Conservation (phyloP, 805 yeast species). For the Maudiozyma barnettii region DNA sequence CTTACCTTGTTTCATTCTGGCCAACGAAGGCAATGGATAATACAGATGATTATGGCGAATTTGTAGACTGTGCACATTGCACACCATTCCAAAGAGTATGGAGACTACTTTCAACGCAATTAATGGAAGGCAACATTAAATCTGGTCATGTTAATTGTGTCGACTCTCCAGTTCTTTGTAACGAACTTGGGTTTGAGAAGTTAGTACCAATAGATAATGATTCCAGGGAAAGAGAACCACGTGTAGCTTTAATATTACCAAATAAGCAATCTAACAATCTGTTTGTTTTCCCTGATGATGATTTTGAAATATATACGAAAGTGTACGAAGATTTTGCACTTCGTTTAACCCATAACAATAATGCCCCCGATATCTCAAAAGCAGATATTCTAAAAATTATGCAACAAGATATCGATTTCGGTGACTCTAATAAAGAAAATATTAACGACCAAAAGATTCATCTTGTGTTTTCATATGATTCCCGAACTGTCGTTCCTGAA, state of each 20-base stretch:
- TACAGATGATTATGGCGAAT: slow-evolving; percentile 29
- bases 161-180: slow-evolving; percentile 42
- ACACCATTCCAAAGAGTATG: slow-evolving; percentile 44
- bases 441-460: slow-evolving; percentile 27
- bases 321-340: slow-evolving; percentile 37
- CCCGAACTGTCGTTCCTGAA: slow-evolving; percentile 40
- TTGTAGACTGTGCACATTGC: slow-evolving; percentile 40
- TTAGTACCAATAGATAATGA: slow-evolving; percentile 18
- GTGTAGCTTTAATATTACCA: slow-evolving; percentile 45
- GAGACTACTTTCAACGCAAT: slow-evolving; percentile 45
- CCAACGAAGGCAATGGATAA: slow-evolving; percentile 40
- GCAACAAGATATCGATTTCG: slow-evolving; percentile 7
- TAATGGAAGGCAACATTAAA: slow-evolving; percentile 30
- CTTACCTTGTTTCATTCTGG: slow-evolving; percentile 57
- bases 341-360: slow-evolving; percentile 39
- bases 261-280: slow-evolving; percentile 26
- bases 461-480: slow-evolving; percentile 44
- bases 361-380: slow-evolving; percentile 27
- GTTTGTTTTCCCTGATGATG: slow-evolving; percentile 13
- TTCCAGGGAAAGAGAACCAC: slow-evolving; percentile 29
- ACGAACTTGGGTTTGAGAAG: slow-evolving; percentile 37
- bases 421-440: slow-evolving; percentile 14
- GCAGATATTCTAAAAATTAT: slow-evolving; percentile 13
- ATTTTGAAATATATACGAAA: slow-evolving; percentile 20
- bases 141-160: slow-evolving; percentile 56